Evolutionary conservation across 1,284 basidiomycete species (phyloP), one percentile per base, ranked within the genome.

Genomic region (Phellopilus nigrolimitatus): DNA sequence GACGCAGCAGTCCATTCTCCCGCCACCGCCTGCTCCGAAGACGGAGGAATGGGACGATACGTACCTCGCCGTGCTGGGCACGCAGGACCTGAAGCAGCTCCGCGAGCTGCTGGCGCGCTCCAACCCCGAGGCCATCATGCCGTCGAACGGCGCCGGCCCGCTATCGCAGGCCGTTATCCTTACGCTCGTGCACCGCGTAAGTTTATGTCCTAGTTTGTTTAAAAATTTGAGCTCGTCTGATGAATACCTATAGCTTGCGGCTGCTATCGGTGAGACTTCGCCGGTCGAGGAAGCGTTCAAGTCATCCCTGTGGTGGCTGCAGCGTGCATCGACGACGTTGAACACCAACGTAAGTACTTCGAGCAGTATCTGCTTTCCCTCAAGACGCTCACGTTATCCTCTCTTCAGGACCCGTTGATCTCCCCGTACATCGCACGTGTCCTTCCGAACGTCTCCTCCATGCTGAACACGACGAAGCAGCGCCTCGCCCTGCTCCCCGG

Each of bases 101-200:
- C 80, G 84, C 24, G 84, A 87, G 61, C 67, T 91, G 37, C 69
- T 91, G 56, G 71, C 76, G 21, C 76, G 80, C 53, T 88, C 82
- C 25, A 87, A 84, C 60, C 84, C 87, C 13, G 87, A 91, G 55
- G 60, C 84, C 33, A 74, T 90, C 57, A 85, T 90, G 81, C 88
- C 87, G 38, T 62, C 85, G 59, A 84, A 79, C 60, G 80, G 80
- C 21, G 69, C 76, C 33, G 71, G 76, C 39, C 79, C 86, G 19
- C 71, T 91, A 41, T 89, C 87, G 27, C 88, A 89, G 62, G 86
- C 88, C 33, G 88, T 91, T 47, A 75, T 89, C 57, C 70, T 91
- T 60, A 88, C 88, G 25, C 75, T 90, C 58, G 79, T 90, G 55
- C 86, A 88, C 63, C 74, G 88, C 51, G 86, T 89, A 70, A 58